Evolutionary conservation across 805 yeast species (phyloP), one percentile per base, ranked within the genome.

Genomic region (Yarrowia osloensis): DNA sequence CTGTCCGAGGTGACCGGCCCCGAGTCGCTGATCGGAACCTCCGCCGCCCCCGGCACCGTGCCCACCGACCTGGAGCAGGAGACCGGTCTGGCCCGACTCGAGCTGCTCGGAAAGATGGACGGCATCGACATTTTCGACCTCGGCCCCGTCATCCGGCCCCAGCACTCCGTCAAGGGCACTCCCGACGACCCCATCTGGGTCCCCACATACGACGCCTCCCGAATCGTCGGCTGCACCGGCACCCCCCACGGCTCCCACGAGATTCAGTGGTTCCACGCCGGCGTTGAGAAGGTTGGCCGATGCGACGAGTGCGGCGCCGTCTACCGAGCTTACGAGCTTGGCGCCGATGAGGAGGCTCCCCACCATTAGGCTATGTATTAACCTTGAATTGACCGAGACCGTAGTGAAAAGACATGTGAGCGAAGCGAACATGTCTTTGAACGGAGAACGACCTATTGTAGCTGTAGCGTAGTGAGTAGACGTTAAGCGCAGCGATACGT

Each of bases 301-400:
- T 95, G 98, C 83, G 91, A 97, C 97, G 97, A 95, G 81, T 94
- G 98, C 80, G 99, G 99, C 80, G 88, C 93, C 73, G 97, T 92
- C 73, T 94, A 89, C 85, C 87, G 90, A 76, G 66, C 66, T n/a
- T 61, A 61, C 31, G 54, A 61, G 66, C 52, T 61, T 12, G 66
- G 66, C 11, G 66, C 66, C 22, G 66, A 61, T 22, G 66, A 61
- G 66, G 66, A 61, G 66, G 66, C 66, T 26, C 66, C 66, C 42
- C 66, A 61, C 22, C 66, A 61, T 50, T 59, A 59, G 35, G 50
- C 8, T 13, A 15, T n/a, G n/a, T n/a, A n/a, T n/a, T n/a, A n/a
- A n/a, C n/a, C n/a, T n/a, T n/a, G n/a, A n/a, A n/a, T n/a, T n/a
- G n/a, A n/a, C n/a, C n/a, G n/a, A n/a, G 46, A 42, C 26, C 26